A percentile compares a stretch with the other conserved stretches of the same genome.
These are phyloP conservation scores for Silybum marianum DNA, from an alignment of 129 eudicot genomes.

Conservation along the genomic window DNA sequence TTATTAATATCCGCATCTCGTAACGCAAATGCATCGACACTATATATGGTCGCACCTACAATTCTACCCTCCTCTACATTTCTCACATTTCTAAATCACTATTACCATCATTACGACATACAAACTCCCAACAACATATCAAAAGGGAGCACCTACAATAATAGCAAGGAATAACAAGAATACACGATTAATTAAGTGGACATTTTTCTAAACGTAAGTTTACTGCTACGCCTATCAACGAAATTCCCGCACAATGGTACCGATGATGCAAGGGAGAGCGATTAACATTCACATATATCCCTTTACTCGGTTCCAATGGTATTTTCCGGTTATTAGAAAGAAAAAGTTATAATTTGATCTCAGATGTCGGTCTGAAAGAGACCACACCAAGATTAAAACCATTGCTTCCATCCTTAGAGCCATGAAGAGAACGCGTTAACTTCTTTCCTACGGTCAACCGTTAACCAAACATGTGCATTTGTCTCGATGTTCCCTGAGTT, in stretches of 20 bases:
- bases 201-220: constrained; percentile 13
- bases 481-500: no score
- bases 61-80: not conserved
- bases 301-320: constrained; percentile 20
- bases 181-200: not conserved
- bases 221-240: constrained; percentile 9
- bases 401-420: not conserved
- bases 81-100: not conserved
- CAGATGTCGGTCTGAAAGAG: constrained; percentile 5
- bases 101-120: not conserved
- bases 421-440: not conserved
- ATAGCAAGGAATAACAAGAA: no score
- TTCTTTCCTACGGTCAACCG: not conserved
- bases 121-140: constrained; percentile 25
- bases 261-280: constrained; percentile 17
- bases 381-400: not conserved
- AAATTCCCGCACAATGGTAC: constrained; percentile 15
- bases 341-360: constrained; percentile 16
- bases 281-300: constrained; percentile 15
- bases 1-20: not conserved
- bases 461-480: no score
- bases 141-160: constrained; percentile 3
- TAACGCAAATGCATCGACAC: not conserved
- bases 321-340: constrained; percentile 7
- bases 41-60: not conserved